These are phyloP conservation scores for Epicoccum nigrum DNA, from an alignment of 2,329 filamentous ascomycete genomes.

Conservation along the genomic window DNA sequence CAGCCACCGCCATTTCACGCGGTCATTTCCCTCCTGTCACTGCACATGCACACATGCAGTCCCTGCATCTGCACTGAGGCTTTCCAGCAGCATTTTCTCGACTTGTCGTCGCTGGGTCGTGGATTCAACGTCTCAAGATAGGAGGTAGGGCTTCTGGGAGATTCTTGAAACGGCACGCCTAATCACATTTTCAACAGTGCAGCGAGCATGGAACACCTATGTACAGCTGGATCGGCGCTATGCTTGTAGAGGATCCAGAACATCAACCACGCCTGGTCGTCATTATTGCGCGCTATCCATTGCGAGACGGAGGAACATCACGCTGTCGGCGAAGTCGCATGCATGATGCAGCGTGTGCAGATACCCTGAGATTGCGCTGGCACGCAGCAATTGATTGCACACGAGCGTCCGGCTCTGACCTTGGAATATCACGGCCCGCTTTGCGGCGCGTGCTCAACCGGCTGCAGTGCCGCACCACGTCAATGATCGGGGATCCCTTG, in stretches of 20 bases:
- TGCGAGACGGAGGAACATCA: slow-evolving; percentile 3
- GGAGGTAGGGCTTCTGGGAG: neutral
- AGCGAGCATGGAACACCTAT: neutral
- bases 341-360: neutral
- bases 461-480: slow-evolving; percentile 3
- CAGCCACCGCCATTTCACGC: neutral
- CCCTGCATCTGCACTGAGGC: neutral
- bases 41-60: neutral
- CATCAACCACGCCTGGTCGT: neutral
- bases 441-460: slow-evolving; percentile 12
- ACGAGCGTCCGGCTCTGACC: slow-evolving; percentile 9
- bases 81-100: neutral
- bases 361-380: slow-evolving; percentile 7
- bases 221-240: neutral
- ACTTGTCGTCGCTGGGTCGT: neutral
- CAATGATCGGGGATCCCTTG: slow-evolving; percentile 12
- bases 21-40: neutral
- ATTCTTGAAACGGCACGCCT: slow-evolving; percentile 10
- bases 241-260: slow-evolving; percentile 2
- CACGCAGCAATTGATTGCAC: slow-evolving; percentile 10
- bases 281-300: too few species aligned
- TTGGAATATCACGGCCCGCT: slow-evolving; percentile 8
- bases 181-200: slow-evolving; percentile 1
- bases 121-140: neutral
- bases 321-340: neutral